A percentile compares a stretch with the other conserved stretches of the same genome.
Conservation (phyloP, 148 eudicot species). For the Fagopyrum homotropicum region DNA sequence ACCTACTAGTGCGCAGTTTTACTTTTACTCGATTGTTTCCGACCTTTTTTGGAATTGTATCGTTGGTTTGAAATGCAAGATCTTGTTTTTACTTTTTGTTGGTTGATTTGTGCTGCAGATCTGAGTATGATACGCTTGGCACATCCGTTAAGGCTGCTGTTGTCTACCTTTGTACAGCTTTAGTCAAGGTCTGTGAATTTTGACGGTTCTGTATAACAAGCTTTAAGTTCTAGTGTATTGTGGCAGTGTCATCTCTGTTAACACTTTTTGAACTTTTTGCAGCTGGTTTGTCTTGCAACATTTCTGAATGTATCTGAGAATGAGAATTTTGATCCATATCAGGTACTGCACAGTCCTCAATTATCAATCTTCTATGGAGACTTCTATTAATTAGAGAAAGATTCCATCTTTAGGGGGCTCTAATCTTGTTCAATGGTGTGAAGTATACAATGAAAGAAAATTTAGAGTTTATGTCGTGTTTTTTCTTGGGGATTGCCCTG, state of each 20-base stretch:
- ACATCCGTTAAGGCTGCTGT: slow-evolving; percentile 81
- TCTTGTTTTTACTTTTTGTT: not conserved
- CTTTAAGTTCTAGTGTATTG: not conserved
- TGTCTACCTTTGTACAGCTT: slow-evolving; percentile 80
- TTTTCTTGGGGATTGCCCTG: not conserved
- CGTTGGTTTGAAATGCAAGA: not conserved
- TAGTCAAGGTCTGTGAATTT: slow-evolving; percentile 65
- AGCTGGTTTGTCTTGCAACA: slow-evolving; percentile 96
- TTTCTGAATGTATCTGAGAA: slow-evolving; percentile 85
- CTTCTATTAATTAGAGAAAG: not conserved
- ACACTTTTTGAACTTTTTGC: slow-evolving; percentile 17
- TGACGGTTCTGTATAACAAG: not conserved
- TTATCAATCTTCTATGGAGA: not conserved
- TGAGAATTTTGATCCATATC: slow-evolving; percentile 91
- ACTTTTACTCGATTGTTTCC: not conserved
- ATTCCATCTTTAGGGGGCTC: not conserved
- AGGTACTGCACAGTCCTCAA: slow-evolving; percentile 37
- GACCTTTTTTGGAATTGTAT: not conserved
- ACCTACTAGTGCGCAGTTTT: not conserved
- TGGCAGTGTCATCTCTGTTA: not conserved
- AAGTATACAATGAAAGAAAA: not conserved
- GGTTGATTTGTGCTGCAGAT: slow-evolving; percentile 36
- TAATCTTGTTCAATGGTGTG: not conserved
- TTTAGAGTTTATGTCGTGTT: not conserved
- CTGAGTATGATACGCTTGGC: slow-evolving; percentile 95